Evolutionary conservation across 495 filamentous ascomycete species (phyloP).

Genomic region (Clohesyomyces aquaticus): DNA sequence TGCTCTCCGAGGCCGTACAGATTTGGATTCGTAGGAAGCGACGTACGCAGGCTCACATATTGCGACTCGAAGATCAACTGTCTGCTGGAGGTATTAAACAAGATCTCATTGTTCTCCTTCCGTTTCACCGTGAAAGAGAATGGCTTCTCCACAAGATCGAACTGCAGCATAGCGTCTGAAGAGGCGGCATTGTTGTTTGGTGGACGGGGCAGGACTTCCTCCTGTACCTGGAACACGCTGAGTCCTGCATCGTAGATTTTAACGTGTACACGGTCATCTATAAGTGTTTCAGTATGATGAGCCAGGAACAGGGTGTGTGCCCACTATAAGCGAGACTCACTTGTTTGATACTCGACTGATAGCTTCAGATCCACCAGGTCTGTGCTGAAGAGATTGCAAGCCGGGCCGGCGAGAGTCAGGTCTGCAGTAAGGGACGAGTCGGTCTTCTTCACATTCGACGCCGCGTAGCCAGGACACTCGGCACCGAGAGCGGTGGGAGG

Average conservation of each 20-base stretch:
- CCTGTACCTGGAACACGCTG: conserved; percentile 77
- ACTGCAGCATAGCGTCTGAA: conserved; percentile 56
- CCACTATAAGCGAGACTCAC: conserved; percentile 52
- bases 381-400: conserved; percentile 72
- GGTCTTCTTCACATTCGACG: conserved; percentile 58
- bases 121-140: conserved; percentile 77
- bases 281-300: conserved; percentile 11
- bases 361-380: conserved; percentile 69
- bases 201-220: conserved; percentile 70
- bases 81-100: conserved; percentile 73
- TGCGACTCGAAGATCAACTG: conserved; percentile 76
- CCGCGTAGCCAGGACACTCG: conserved; percentile 73
- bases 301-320: not conserved
- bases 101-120: conserved; percentile 63
- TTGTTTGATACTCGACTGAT: conserved; percentile 74
- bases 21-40: conserved; percentile 66
- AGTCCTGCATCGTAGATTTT: conserved; percentile 79
- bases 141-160: conserved; percentile 66
- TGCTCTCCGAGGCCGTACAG: conserved; percentile 85
- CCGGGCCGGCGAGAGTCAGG: conserved; percentile 65
- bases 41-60: conserved; percentile 73
- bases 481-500: not conserved
- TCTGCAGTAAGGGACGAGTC: conserved; percentile 62
- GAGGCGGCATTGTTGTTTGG: conserved; percentile 16
- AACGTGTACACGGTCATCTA: conserved; percentile 68